Percentiles rank a stretch among this genome's conserved stretches.
These are phyloP conservation scores for Neurospora sp. DNA, from an alignment of 495 filamentous ascomycete genomes.

Conservation along the genomic window DNA sequence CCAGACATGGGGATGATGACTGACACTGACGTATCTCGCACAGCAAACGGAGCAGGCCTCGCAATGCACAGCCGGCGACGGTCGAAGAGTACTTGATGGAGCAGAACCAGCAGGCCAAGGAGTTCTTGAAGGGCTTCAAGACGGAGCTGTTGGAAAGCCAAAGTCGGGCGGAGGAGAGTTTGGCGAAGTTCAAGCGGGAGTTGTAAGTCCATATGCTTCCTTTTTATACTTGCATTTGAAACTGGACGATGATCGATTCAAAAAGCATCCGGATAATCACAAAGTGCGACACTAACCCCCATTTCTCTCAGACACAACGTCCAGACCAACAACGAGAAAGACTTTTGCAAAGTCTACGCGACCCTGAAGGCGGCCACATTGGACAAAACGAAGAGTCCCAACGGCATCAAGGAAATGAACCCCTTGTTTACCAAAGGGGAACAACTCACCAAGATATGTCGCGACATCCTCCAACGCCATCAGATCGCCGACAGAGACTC, in stretches of 20 bases:
- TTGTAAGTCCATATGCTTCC: constrained; percentile 6
- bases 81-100: constrained; percentile 16
- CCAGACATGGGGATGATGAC: neutral
- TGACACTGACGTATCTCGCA: neutral
- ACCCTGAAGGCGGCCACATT: neutral
- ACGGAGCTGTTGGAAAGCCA: constrained; percentile 11
- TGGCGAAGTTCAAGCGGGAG: constrained; percentile 6
- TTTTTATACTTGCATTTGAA: neutral
- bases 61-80: constrained; percentile 5
- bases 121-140: constrained; percentile 23
- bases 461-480: constrained; percentile 13
- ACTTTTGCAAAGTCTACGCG: neutral
- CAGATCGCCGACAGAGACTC: constrained; percentile 7
- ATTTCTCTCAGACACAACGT: neutral
- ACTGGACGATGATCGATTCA: neutral
- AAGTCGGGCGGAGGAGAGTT: constrained; percentile 7
- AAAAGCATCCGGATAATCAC: neutral
- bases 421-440: constrained; percentile 10
- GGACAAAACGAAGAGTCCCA: neutral
- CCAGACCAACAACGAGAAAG: neutral
- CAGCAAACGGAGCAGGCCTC: neutral
- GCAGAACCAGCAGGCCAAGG: constrained; percentile 18
- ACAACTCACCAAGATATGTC: constrained; percentile 6
- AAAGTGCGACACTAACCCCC: neutral
- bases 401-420: neutral